Evolutionary conservation across 1,284 basidiomycete genomes (phyloP).

Genomic region (Grifola frondosa): DNA sequence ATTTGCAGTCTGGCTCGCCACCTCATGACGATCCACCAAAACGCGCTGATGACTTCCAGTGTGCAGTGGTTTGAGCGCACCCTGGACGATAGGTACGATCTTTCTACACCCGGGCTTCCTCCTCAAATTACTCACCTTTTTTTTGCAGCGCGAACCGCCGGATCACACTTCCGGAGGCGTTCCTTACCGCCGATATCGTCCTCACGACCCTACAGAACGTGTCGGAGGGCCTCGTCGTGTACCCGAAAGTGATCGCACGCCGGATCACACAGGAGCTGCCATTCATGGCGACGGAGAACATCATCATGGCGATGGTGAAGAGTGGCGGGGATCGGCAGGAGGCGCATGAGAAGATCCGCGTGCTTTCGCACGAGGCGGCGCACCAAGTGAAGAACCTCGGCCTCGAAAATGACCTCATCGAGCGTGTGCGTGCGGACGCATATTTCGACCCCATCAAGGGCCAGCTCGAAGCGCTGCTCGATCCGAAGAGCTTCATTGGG

Average conservation of each 20-base stretch:
- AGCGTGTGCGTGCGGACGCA: constrained; percentile 70
- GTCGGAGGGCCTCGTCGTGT: constrained; percentile 96
- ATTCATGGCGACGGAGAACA: constrained; percentile 99
- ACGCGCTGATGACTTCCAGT: constrained; percentile 87
- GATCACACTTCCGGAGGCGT: constrained; percentile 95
- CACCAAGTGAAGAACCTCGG: constrained; percentile 95
- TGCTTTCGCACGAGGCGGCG: constrained; percentile 95
- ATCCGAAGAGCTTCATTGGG: constrained; percentile 86
- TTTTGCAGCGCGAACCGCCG: constrained; percentile 91
- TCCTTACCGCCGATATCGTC: constrained; percentile 96
- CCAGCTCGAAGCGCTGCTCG: constrained; percentile 68
- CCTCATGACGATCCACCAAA: constrained; percentile 91
- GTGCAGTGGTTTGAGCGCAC: constrained; percentile 98
- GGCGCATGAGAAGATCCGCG: constrained; percentile 95
- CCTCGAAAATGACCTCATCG: constrained; percentile 94
- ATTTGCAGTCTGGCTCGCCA: constrained; percentile 94
- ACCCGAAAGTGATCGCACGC: constrained; percentile 92
- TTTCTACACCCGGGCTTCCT: constrained; percentile 1
- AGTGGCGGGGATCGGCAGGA: constrained; percentile 93
- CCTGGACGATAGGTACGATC: constrained; percentile 79
- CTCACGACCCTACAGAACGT: constrained; percentile 96
- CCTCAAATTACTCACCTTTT: neutral
- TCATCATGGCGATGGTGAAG: constrained; percentile 99
- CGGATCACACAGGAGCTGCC: constrained; percentile 94
- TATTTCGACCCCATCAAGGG: constrained; percentile 66